Percentiles rank a stretch among this genome's conserved stretches.
These are phyloP conservation scores for Calvatia gigantea DNA, from an alignment of 768 basidiomycete species.

Conservation along the genomic window DNA sequence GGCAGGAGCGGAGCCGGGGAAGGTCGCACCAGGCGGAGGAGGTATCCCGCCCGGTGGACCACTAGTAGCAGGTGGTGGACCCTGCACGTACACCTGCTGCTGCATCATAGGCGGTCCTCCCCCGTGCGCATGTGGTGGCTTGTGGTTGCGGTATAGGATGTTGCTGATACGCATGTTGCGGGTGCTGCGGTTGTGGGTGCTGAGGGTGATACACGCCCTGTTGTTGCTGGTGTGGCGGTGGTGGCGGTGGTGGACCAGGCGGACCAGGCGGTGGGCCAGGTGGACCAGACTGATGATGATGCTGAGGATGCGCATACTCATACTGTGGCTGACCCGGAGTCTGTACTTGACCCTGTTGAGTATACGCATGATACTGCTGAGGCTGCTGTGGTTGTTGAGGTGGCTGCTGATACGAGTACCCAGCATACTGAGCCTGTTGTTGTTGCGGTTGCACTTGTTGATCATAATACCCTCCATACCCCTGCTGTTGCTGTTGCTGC, in stretches of 20 bases:
- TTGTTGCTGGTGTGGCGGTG: constrained; percentile 20
- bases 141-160: constrained; percentile 17
- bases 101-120: constrained; percentile 11
- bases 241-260: constrained; percentile 20
- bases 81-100: constrained; percentile 12
- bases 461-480: constrained; percentile 29
- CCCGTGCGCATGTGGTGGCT: constrained; percentile 16
- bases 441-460: constrained; percentile 22
- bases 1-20: constrained; percentile 2
- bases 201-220: constrained; percentile 12
- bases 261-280: constrained; percentile 16
- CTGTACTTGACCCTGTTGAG: constrained; percentile 7
- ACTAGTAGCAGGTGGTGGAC: constrained; percentile 10
- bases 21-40: constrained; percentile 15
- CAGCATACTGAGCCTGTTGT: constrained; percentile 17
- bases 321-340: constrained; percentile 17
- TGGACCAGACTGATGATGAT: constrained; percentile 19
- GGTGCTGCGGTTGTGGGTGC: constrained; percentile 11
- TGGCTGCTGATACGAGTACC: constrained; percentile 16
- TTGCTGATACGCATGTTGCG: constrained; percentile 13
- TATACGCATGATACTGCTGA: constrained; percentile 11
- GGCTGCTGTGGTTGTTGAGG: constrained; percentile 12
- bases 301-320: constrained; percentile 27
- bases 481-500: constrained; percentile 23
- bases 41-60: constrained; percentile 16